These are phyloP conservation scores for Voacanga thouarsii DNA, from an alignment of 257 asterid genomes.

Conservation along the genomic window DNA sequence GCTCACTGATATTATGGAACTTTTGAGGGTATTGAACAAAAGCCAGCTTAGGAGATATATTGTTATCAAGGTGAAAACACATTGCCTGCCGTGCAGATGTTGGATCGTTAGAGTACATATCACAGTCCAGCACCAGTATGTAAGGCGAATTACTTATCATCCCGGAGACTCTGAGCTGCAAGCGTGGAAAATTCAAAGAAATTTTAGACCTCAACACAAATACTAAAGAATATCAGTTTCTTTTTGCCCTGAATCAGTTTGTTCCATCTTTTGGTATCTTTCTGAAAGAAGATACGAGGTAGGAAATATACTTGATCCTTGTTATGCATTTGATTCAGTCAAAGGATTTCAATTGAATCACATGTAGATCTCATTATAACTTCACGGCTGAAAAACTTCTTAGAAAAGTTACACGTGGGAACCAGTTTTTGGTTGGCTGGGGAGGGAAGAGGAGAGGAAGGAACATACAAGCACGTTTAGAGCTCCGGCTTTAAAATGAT, in stretches of 20 bases:
- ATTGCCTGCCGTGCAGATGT: conserved; percentile 52
- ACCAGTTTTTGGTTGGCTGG: neutral
- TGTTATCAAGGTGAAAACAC: conserved; percentile 46
- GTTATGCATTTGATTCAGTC: no score
- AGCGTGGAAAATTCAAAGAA: neutral
- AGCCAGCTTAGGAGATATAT: conserved; percentile 33
- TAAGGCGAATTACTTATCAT: conserved; percentile 69
- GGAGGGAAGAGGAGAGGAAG: neutral
- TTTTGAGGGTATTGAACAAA: conserved; percentile 72
- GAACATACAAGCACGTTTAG: conserved; percentile 53
- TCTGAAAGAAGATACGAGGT: no score
- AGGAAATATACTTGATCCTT: no score
- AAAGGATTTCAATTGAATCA: no score
- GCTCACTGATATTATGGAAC: conserved; percentile 45
- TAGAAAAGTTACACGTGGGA: no score
- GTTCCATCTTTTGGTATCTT: no score
- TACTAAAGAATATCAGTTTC: no score
- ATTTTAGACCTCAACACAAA: neutral
- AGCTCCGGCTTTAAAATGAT: conserved; percentile 79
- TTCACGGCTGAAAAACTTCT: no score
- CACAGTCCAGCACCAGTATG: conserved; percentile 49
- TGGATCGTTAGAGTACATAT: conserved; percentile 45
- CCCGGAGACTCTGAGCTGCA: conserved; percentile 71
- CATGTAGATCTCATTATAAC: no score
- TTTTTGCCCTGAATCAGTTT: no score